phyloP scores from a whole-genome alignment of 495 filamentous ascomycete genomes.

The Trichoderma erinaceum region DNA sequence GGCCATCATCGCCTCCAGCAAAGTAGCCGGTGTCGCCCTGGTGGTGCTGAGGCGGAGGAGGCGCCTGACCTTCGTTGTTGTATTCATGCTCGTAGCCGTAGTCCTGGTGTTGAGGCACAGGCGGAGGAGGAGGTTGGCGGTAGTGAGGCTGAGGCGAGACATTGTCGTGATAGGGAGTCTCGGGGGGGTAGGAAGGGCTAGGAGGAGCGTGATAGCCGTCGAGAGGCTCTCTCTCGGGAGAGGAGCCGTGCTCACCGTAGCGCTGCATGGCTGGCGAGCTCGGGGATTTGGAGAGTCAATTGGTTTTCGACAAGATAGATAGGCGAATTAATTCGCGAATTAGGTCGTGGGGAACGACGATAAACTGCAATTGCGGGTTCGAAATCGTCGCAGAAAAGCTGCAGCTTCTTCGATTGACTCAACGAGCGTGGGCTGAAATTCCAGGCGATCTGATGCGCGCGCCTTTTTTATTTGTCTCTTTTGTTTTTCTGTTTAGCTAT shows the following conservation, averaged over 20 bases:
- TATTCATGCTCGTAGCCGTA: not conserved
- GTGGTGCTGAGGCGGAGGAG: not conserved
- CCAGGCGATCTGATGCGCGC: not conserved
- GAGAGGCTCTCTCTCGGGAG: constrained; percentile 2
- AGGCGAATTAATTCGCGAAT: not conserved
- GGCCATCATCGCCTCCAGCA: not conserved
- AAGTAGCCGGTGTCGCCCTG: not conserved
- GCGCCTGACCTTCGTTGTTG: not conserved
- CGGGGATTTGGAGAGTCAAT: not conserved
- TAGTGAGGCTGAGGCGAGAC: not conserved
- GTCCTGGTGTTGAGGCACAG: not conserved
- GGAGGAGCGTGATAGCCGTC: not conserved
- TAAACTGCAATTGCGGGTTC: not conserved
- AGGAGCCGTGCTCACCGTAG: constrained; percentile 1
- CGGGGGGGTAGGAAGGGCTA: not conserved
- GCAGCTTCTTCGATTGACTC: not conserved
- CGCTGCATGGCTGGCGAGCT: constrained; percentile 3
- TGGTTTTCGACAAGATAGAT: not conserved
- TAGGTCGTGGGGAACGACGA: not conserved
- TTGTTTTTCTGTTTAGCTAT: not conserved
- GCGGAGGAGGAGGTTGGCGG: not conserved
- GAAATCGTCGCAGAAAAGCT: not conserved
- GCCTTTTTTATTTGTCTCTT: not conserved
- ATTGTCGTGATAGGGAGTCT: constrained; percentile 4
- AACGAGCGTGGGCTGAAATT: not conserved